Evolutionary conservation across 2,329 filamentous ascomycete genomes (phyloP).

Genomic region (Trichoderma pleuroti): DNA sequence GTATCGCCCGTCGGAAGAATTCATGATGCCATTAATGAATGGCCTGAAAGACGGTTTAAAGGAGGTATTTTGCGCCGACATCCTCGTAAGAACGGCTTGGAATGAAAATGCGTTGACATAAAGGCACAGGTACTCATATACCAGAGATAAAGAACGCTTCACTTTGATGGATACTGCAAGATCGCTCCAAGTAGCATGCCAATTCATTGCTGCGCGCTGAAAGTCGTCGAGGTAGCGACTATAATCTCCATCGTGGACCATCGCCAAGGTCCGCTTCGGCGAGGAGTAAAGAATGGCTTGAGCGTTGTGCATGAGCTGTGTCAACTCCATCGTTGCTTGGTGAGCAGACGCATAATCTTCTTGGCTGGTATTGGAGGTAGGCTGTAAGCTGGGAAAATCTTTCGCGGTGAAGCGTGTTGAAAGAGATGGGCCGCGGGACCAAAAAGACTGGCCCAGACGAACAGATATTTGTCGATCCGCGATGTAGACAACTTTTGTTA

Average conservation of each 20-base stretch:
- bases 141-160: neutral
- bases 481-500: neutral
- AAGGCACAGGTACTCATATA: slow-evolving; percentile 3
- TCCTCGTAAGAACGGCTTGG: slow-evolving; percentile 1
- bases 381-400: slow-evolving; percentile 2
- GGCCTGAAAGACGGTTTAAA: neutral
- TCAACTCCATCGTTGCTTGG: slow-evolving; percentile 2
- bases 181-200: neutral
- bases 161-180: neutral
- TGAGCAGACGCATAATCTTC: slow-evolving; percentile 1
- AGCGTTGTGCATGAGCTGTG: slow-evolving; percentile 5
- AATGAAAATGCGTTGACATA: slow-evolving; percentile 7
- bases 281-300: slow-evolving; percentile 5
- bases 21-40: neutral
- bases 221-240: slow-evolving; percentile 8
- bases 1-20: neutral
- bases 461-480: slow-evolving; percentile 14
- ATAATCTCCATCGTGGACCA: neutral
- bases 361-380: neutral
- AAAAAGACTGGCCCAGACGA: slow-evolving; percentile 5
- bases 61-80: neutral
- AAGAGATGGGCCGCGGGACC: slow-evolving; percentile 1
- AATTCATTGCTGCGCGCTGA: neutral
- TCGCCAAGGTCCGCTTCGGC: neutral
- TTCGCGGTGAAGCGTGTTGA: neutral